Percentiles rank a stretch among this genome's conserved stretches.
Conservation (phyloP, 202 grass and related monocot species). For the Carex sylvatica region DNA sequence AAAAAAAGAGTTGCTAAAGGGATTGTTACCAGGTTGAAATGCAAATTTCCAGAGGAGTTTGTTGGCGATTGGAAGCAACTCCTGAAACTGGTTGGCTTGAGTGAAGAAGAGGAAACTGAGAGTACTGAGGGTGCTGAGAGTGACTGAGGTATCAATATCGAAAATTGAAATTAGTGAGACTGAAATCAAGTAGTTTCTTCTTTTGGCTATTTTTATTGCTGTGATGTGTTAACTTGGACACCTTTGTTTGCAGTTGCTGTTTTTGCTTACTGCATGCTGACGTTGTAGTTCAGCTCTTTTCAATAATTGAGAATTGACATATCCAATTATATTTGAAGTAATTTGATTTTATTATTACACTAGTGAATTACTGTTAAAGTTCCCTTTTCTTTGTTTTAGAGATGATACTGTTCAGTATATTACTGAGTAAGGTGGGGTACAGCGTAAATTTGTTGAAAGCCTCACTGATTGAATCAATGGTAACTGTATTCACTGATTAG, state of each 20-base stretch:
- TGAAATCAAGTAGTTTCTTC: neutral
- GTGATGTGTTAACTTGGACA: neutral
- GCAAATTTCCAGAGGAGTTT: constrained; percentile 51
- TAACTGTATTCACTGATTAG: neutral
- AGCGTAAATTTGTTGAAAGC: neutral
- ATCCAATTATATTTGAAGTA: neutral
- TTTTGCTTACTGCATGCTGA: neutral
- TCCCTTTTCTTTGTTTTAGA: neutral
- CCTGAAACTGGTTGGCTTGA: constrained; percentile 33
- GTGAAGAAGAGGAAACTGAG: constrained; percentile 12
- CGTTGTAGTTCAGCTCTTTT: constrained; percentile 1
- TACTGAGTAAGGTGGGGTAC: neutral
- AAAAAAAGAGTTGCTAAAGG: constrained; percentile 57
- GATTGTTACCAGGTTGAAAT: constrained; percentile 47
- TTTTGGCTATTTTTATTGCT: neutral
- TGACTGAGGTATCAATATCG: neutral
- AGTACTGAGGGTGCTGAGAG: neutral
- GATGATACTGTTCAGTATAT: neutral
- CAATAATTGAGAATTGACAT: neutral
- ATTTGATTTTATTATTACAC: neutral
- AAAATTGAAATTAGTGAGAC: neutral
- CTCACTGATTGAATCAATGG: neutral
- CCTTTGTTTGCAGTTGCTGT: neutral
- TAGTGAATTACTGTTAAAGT: neutral
- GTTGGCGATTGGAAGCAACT: constrained; percentile 61